Evolutionary conservation across 331 rosid species (phyloP), one percentile per base, ranked within the genome.

Genomic region (Malus hybrid): DNA sequence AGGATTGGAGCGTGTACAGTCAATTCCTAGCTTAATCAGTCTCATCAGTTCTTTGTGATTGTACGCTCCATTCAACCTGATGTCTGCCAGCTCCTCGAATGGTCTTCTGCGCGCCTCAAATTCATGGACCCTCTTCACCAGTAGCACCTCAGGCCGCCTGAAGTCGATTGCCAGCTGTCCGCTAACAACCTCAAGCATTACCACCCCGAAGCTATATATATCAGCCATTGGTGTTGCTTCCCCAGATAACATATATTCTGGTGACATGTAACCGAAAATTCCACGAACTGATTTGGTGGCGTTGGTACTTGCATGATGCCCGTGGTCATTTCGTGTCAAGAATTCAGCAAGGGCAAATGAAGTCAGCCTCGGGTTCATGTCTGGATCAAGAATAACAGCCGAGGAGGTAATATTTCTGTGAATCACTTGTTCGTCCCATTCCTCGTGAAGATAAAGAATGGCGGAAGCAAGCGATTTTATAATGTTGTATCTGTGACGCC

Each of bases 401-500:
- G 97, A 92, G 62, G 97, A 90, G 74, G 97, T 92, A 56, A 92
- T 90, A 76, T 80, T 90, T 73, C 92, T 87, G 69, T 92, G 97
- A 64, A 92, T 90, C 13, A 92, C 97, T 85, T 88, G 90, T 60
- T 92, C 97, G 12, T 92, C 97, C 97, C 97, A 92, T 77, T 92
- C 96, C 83, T 92, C 96, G 24, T 92, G 97, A 54, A 92, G 96
- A 85, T 92, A 92, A 31, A 85, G 90, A 73, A 92, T 70, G 36
- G 96, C 97, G 1, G 91, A 90, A 74, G 97, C 96, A 33, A 92
- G 91, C n/a, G 91, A 83, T 74, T 83, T 90, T 77, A 88, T 78
- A 16, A 92, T 83, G 69, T 62, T 83, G 90, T 90, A 88, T 59
- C 97, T 83, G 71, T 90, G 86, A 57, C 78, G 84, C 97, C 97